These are phyloP conservation scores for Lotus japonicus DNA, from an alignment of 306 rosid genomes.

Conservation along the genomic window DNA sequence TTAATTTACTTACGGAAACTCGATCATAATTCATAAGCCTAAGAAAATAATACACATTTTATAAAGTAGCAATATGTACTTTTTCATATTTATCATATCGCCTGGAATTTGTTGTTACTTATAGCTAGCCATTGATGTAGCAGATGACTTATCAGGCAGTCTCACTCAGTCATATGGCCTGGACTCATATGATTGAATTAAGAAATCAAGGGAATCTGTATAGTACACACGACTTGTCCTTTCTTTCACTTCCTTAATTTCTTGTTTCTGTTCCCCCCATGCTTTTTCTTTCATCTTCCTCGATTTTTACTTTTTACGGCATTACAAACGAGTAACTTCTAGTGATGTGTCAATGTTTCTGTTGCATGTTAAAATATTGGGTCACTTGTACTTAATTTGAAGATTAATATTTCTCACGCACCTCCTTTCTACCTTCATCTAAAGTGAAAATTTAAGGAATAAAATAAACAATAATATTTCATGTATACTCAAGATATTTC, in stretches of 20 bases:
- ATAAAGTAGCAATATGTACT: background rate
- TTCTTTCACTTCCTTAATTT: slow-evolving; percentile 12
- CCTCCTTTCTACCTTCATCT: too few relatives aligned
- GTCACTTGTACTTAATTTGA: too few relatives aligned
- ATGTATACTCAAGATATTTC: too few relatives aligned
- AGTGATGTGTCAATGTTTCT: too few relatives aligned
- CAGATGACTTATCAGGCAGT: slow-evolving; percentile 28
- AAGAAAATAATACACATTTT: background rate
- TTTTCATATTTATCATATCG: background rate
- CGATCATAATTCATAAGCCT: background rate
- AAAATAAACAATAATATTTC: too few relatives aligned
- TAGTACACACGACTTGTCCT: slow-evolving; percentile 27
- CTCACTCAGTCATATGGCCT: slow-evolving; percentile 15
- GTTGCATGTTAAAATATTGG: too few relatives aligned
- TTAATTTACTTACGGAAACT: too few relatives aligned
- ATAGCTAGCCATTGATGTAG: slow-evolving; percentile 18
- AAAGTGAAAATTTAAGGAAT: too few relatives aligned
- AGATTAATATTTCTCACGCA: too few relatives aligned
- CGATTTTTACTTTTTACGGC: background rate
- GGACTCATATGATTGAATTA: slow-evolving; percentile 10
- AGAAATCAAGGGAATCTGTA: slow-evolving; percentile 18
- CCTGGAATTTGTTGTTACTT: slow-evolving; percentile 5
- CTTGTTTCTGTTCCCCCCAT: background rate
- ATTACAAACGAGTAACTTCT: background rate
- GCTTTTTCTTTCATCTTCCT: background rate